phyloP scores from a whole-genome alignment of 257 asterid species.

The Phtheirospermum japonicum region DNA sequence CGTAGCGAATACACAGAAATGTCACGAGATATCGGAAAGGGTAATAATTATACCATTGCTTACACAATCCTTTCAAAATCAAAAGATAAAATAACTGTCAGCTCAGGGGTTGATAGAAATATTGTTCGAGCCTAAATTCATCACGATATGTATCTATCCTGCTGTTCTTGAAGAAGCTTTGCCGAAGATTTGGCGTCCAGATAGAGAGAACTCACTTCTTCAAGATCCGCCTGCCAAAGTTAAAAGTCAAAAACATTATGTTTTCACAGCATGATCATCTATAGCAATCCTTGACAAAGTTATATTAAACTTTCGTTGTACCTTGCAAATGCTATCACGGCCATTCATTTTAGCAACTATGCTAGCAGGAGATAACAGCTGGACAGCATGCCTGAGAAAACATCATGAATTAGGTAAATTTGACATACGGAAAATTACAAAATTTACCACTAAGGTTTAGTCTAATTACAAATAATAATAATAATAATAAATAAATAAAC shows the following conservation, averaged over 20 bases:
- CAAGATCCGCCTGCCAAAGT: slow-evolving; percentile 73
- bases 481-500: not conserved
- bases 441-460: not conserved
- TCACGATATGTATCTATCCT: slow-evolving; percentile 83
- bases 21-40: too few relatives aligned
- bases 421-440: not conserved
- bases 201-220: slow-evolving; percentile 76
- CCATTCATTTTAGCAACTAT: slow-evolving; percentile 82
- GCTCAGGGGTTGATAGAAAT: not conserved
- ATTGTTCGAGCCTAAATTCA: not conserved
- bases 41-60: not conserved
- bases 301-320: slow-evolving; percentile 4
- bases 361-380: slow-evolving; percentile 85
- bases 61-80: not conserved
- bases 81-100: not conserved
- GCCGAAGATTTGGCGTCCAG: slow-evolving; percentile 88
- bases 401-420: not conserved
- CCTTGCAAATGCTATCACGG: slow-evolving; percentile 92
- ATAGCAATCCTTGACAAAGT: not conserved
- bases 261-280: not conserved
- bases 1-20: too few relatives aligned
- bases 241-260: not conserved
- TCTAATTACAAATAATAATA: not conserved
- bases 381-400: slow-evolving; percentile 74
- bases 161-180: slow-evolving; percentile 90